Evolutionary conservation across 768 basidiomycete species (phyloP), one percentile per base, ranked within the genome.

Genomic region (Boletus coccyginus): DNA sequence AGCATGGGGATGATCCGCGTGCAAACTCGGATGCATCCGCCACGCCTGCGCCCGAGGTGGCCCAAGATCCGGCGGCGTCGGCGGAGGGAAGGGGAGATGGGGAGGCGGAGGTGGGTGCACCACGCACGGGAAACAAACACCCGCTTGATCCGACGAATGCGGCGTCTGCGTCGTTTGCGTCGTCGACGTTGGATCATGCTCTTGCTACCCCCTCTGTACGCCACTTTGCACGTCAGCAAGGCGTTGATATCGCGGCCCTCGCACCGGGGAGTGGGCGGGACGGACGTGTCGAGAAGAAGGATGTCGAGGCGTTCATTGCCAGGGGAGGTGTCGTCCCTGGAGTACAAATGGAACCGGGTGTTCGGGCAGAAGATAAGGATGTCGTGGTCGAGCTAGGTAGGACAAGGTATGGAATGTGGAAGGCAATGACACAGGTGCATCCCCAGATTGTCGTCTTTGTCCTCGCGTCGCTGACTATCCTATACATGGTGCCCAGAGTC

Each of bases 391-490:
- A 90, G 50, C 77, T 94, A 27, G 86, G 85, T 6, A 76, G 90
- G 60, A 92, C 90, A 14, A 77, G 92, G 52, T 82, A 85, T 65
- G 85, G 84, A 11, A 95, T 94, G 92, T 94, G 85, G 86, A 90
- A 90, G 62, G 88, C 90, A 3, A 94, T 94, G 92, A 81, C 78
- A 11, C 90, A 90, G 82, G 90, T 86, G 47, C 29, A 74, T 53
- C 59, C 19, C 42, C 19, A 39, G 3, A 27, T 45, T 2, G n/a
- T 36, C 12, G 3, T 46, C 12, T 19, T 13, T 6, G 27, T 27
- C 19, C 1, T 27, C n/a, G 17, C 7, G 0, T 35, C 8, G 10
- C 46, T 62, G 19, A 63, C 5, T 7, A 24, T 36, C 19, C n/a
- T 21, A 17, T 41, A 3, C 19, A 16, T 39, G 27, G 31, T 35